A percentile compares a stretch with the other conserved stretches of the same genome.
Evolutionary conservation across 768 basidiomycete genomes (phyloP).

Genomic region (Wakefieldia striispora): DNA sequence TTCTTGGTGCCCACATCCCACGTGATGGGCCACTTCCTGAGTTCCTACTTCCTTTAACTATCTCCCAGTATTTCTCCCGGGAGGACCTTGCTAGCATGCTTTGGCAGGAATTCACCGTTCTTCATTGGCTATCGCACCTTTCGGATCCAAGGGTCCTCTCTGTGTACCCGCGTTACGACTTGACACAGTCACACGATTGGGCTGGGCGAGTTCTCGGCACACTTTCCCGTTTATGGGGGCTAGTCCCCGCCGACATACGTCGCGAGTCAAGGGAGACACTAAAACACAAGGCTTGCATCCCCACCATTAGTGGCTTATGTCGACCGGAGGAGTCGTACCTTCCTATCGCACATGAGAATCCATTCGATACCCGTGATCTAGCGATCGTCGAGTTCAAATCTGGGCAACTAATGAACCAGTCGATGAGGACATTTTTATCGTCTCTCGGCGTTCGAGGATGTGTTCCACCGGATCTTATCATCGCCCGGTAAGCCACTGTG

Average conservation of each 20-base stretch:
- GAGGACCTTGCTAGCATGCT: slow-evolving; percentile 55
- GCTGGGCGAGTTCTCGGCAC: slow-evolving; percentile 71
- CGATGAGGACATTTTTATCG: slow-evolving; percentile 59
- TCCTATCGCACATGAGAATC: slow-evolving; percentile 65
- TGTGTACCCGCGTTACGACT: slow-evolving; percentile 48
- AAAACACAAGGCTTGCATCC: slow-evolving; percentile 43
- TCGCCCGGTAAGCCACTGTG: slow-evolving; percentile 55
- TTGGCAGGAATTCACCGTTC: slow-evolving; percentile 73
- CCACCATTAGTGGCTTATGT: slow-evolving; percentile 56
- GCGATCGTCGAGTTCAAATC: slow-evolving; percentile 72
- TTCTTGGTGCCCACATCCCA: slow-evolving; percentile 54
- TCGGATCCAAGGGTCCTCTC: slow-evolving; percentile 42
- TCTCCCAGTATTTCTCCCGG: slow-evolving; percentile 45
- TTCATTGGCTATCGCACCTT: slow-evolving; percentile 71
- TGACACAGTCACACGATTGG: slow-evolving; percentile 63
- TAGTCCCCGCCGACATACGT: slow-evolving; percentile 43
- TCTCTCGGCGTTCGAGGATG: slow-evolving; percentile 83
- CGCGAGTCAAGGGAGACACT: slow-evolving; percentile 39
- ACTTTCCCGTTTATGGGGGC: slow-evolving; percentile 67
- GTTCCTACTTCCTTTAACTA: too few species aligned
- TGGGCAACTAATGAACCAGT: slow-evolving; percentile 54
- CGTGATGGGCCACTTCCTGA: slow-evolving; percentile 73
- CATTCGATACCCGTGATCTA: slow-evolving; percentile 65
- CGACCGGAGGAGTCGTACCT: slow-evolving; percentile 74
- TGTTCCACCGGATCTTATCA: slow-evolving; percentile 86